Conservation (phyloP, 768 basidiomycete species). For the Candolleomyces efflorescens region DNA sequence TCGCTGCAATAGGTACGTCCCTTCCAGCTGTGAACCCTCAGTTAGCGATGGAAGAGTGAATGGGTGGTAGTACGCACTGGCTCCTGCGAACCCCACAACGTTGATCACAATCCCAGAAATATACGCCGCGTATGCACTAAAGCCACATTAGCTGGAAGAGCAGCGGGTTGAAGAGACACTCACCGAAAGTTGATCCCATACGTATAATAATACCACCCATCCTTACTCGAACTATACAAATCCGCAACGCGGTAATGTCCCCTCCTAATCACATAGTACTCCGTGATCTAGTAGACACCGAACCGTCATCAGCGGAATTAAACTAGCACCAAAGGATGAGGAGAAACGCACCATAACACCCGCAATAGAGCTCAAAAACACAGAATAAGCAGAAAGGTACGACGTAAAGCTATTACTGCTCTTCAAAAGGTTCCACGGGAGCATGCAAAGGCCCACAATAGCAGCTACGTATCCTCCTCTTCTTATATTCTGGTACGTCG, state of each 20-base stretch:
- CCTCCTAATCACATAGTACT: conserved; percentile 71
- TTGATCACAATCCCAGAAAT: conserved; percentile 77
- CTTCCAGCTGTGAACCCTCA: conserved; percentile 56
- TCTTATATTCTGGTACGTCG: conserved; percentile 59
- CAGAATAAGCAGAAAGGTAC: conserved; percentile 79
- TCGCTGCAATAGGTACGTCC: conserved; percentile 61
- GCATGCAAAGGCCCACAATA: conserved; percentile 68
- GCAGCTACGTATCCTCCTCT: conserved; percentile 84
- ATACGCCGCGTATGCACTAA: conserved; percentile 62
- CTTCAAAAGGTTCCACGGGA: conserved; percentile 74
- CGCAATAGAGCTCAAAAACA: conserved; percentile 76
- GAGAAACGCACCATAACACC: conserved; percentile 62
- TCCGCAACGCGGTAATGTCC: conserved; percentile 71
- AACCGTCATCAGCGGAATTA: conserved; percentile 1
- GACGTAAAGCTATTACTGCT: conserved; percentile 73
- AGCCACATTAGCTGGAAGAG: neutral
- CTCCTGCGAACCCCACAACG: conserved; percentile 76
- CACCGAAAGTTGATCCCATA: conserved; percentile 70
- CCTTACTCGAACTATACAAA: conserved; percentile 52
- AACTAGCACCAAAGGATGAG: neutral
- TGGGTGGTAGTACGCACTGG: conserved; percentile 39
- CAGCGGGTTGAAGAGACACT: conserved; percentile 10
- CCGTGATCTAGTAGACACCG: conserved; percentile 74
- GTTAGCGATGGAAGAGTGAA: neutral
- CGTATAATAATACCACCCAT: conserved; percentile 75